Percentiles rank a stretch among this genome's conserved stretches.
Conservation (phyloP, 495 filamentous ascomycete genomes). For the Rhypophila decipiens region DNA sequence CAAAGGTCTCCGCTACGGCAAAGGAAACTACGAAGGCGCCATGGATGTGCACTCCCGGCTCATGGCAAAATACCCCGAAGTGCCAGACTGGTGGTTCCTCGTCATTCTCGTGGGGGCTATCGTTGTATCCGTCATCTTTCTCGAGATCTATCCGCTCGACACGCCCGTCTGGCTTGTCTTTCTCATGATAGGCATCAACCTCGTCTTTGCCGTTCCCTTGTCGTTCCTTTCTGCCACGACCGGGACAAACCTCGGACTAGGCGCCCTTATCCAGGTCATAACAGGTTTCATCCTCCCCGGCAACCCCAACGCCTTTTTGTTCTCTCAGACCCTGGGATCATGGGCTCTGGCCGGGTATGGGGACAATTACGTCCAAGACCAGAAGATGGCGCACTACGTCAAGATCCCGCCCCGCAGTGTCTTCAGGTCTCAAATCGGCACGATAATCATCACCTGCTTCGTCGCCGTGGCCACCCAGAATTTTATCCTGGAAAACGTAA, state of each 20-base stretch:
- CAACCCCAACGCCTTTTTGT: conserved; percentile 29
- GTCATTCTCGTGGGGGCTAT: conserved; percentile 41
- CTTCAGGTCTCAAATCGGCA: conserved; percentile 25
- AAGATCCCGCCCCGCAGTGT: conserved; percentile 27
- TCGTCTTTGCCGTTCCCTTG: conserved; percentile 31
- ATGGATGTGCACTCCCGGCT: conserved; percentile 56
- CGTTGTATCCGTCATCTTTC: conserved; percentile 44
- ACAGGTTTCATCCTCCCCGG: conserved; percentile 27
- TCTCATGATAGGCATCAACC: conserved; percentile 30
- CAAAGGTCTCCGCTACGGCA: conserved; percentile 42
- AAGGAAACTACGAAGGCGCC: conserved; percentile 41
- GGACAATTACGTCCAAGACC: conserved; percentile 34
- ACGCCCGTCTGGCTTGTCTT: conserved; percentile 30
- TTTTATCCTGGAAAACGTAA: conserved; percentile 24
- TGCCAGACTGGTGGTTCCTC: conserved; percentile 59
- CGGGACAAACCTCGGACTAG: conserved; percentile 27
- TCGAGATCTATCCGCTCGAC: conserved; percentile 39
- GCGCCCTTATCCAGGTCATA: conserved; percentile 27
- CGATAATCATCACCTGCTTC: conserved; percentile 28
- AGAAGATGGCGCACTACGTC: conserved; percentile 31
- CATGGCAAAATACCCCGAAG: conserved; percentile 52
- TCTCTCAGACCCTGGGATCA: conserved; percentile 25
- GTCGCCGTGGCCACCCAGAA: conserved; percentile 25
- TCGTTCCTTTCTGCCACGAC: conserved; percentile 31
- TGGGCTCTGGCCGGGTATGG: conserved; percentile 27